Base-by-base conservation (phyloP, 768 basidiomycete genomes). In the Termitomyces sp. region DNA sequence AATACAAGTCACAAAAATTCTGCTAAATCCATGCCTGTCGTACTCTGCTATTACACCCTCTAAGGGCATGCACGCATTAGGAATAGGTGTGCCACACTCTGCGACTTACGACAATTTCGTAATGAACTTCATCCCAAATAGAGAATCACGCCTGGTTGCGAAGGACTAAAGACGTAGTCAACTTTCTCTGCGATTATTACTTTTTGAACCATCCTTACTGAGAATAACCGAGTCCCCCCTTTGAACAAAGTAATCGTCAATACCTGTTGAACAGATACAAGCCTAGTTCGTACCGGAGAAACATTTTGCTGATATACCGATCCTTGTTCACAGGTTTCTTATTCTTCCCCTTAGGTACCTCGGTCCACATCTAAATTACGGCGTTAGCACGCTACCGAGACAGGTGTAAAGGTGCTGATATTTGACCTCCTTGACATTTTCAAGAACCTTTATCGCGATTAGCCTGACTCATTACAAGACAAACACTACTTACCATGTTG, bases 261-360 rank as follows among this genome's bases (percentile, higher is more conserved):
- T 38, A 40, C 14, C n/a, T 32, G 21, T 37, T 57, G 37, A 40
- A 45, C 45, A 44, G 42, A 55, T 29, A 35, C 2, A 37, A 25
- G 9, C 40, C 34, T 44, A 23, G 11, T 3, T 71, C 85, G 51
- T 66, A 90, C 91, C 93, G 83, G 60, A 98, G 75, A 75, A 96
- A 98, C 94, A 99, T 96, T 77, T 98, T 99, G 72, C 94, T 96
- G 71, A 99, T 96, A 78, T 98, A 99, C 47, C 97, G 84, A 74
- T 98, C 97, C 75, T 98, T 98, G 80, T 98, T 98, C 56, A 98
- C 87, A 7, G 97, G 92, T 69, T 98, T 98, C 79, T 97, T 98
- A 69, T 94, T 94, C 77, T 98, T 98, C 40, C 94, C 95, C 74
- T 98, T 98, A 19, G 97, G 97, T 46, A 87, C 73, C 72, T 99